Conservation (phyloP, 108 stramenopile genomes). For the Mayamaea pseudoterrestris region DNA sequence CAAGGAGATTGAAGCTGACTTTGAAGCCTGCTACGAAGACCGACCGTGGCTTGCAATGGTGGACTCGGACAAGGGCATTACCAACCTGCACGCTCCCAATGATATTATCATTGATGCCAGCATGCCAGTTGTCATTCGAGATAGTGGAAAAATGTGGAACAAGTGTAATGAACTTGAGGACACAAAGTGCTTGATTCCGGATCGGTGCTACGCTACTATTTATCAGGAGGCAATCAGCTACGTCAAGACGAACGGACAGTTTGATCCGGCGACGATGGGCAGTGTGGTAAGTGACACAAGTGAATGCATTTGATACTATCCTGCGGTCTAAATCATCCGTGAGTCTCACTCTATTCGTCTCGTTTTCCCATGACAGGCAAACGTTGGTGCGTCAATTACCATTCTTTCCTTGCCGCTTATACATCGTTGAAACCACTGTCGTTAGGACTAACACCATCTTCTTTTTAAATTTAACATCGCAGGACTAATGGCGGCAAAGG, state of each 20-base stretch:
- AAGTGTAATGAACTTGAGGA: constrained; percentile 73
- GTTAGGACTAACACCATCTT: no score
- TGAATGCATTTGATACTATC: no score
- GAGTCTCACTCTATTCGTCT: not conserved
- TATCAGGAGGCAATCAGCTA: constrained; percentile 84
- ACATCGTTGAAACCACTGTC: no score
- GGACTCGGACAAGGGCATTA: constrained; percentile 82
- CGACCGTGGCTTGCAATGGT: constrained; percentile 93
- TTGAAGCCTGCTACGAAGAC: constrained; percentile 73
- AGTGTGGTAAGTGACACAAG: constrained; percentile 23
- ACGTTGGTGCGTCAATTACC: no score
- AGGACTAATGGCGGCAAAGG: constrained; percentile 89
- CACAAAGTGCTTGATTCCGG: constrained; percentile 86
- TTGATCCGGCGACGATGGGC: constrained; percentile 73
- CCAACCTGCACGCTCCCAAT: constrained; percentile 80
- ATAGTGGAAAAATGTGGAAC: constrained; percentile 94
- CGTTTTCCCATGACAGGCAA: not conserved
- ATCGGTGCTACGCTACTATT: constrained; percentile 84
- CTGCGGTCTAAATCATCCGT: not conserved
- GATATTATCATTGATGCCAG: constrained; percentile 88
- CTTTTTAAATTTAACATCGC: no score
- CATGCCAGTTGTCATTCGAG: constrained; percentile 86
- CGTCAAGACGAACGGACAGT: constrained; percentile 78
- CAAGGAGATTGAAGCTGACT: constrained; percentile 52
- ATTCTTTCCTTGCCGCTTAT: no score